Base-by-base conservation (phyloP, 139 green algal species). In the Volvox africanus region DNA sequence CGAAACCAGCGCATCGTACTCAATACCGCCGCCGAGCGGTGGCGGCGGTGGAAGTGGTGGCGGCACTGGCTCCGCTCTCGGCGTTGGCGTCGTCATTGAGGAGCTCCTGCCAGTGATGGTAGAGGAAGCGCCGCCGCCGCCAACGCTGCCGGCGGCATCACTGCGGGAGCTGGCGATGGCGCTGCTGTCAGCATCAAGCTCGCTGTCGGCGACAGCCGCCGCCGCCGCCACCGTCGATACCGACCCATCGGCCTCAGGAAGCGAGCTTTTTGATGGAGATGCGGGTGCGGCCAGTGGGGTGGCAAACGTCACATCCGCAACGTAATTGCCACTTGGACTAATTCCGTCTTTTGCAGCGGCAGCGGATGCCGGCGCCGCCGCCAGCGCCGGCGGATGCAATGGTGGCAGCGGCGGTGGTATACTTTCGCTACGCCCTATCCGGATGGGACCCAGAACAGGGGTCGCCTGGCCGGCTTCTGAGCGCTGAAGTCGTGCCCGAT, bases 41-140 rank as follows among this genome's bases (percentile, higher is more conserved):
- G 86, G 86, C 50, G 73, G 73, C 71, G 73, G 86, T 32, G 86
- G 86, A 73, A 90, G 76, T 77, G 87, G 61, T 62, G 76, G 87
- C 87, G 87, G 87, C 87, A 71, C 30, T 61, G 84, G 71, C 71
- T 85, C 73, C 5, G 5, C 65, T 73, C 3, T 28, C 65, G 21
- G 21, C 65, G 65, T 73, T 16, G 65, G 65, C 65, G 65, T 9
- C 24, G 65, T 9, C 44, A 55, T 55, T 55, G 44, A 55, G 9
- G 9, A 55, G 44, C 44, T 55, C 44, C 44, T 55, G 44, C 44
- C 44, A 9, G 9, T 67, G 1, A 28, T 26, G 11, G 22, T 11
- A 55, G 24, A 35, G 50, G 50, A 28, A 24, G 17, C 80, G 22
- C 26, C 20, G 44, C 21, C 21, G 71, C 71, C 22, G 71, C 26